Evolutionary conservation across 2,329 filamentous ascomycete genomes (phyloP).

Genomic region (Aspergillus sergii): DNA sequence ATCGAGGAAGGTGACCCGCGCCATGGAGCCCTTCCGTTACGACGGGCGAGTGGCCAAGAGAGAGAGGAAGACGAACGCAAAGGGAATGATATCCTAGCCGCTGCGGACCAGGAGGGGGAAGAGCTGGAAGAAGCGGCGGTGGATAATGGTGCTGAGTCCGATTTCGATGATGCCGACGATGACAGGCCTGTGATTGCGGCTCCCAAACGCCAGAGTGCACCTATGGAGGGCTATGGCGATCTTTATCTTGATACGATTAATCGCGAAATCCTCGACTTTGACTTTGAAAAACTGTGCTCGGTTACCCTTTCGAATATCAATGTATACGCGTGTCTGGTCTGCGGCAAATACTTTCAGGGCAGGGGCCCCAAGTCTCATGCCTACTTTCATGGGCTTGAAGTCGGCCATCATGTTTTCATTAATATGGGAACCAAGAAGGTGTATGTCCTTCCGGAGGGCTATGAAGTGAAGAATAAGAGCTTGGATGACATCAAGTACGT

Average conservation of each 20-base stretch:
- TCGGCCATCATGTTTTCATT: slow-evolving; percentile 96
- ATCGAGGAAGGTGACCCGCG: slow-evolving; percentile 27
- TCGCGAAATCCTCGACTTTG: slow-evolving; percentile 89
- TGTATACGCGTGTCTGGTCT: slow-evolving; percentile 95
- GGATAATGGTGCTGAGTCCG: slow-evolving; percentile 27
- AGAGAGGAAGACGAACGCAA: slow-evolving; percentile 40
- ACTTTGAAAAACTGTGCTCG: slow-evolving; percentile 98
- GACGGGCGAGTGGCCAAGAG: slow-evolving; percentile 32
- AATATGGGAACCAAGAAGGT: slow-evolving; percentile 72
- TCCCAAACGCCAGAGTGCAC: slow-evolving; percentile 69
- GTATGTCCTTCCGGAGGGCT: slow-evolving; percentile 78
- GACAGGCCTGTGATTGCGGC: slow-evolving; percentile 39
- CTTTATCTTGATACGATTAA: slow-evolving; percentile 98
- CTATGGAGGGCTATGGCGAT: slow-evolving; percentile 87
- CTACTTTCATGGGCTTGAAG: slow-evolving; percentile 95
- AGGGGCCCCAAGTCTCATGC: slow-evolving; percentile 91
- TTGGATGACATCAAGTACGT: slow-evolving; percentile 98
- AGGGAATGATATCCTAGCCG: slow-evolving; percentile 49
- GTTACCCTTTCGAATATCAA: slow-evolving; percentile 97
- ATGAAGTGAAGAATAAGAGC: slow-evolving; percentile 92
- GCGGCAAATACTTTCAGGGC: slow-evolving; percentile 97
- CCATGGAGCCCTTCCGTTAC: slow-evolving; percentile 29
- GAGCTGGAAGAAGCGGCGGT: slow-evolving; percentile 38
- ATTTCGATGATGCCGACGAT: slow-evolving; percentile 44
- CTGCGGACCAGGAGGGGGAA: slow-evolving; percentile 71